Percentiles rank a stretch among this genome's conserved stretches.
These are phyloP conservation scores for Cryptococcus jaspeensis DNA, from an alignment of 1,284 basidiomycete genomes.

Conservation along the genomic window DNA sequence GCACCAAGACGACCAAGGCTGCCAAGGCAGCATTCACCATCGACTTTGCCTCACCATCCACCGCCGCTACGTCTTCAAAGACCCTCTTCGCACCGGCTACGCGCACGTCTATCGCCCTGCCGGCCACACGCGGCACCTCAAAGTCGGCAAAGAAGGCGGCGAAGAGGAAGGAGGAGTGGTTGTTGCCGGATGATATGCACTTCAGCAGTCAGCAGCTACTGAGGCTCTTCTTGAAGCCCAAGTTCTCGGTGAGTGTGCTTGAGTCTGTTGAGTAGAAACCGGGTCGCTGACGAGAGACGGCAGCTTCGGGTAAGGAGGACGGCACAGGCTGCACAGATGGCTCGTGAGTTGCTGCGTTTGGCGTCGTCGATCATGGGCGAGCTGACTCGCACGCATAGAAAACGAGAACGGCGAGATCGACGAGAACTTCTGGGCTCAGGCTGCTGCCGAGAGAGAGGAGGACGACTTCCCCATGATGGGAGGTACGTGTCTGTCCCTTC, in stretches of 20 bases:
- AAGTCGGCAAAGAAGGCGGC: constrained; percentile 44
- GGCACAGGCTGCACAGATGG: constrained; percentile 30
- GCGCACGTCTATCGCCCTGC: constrained; percentile 65
- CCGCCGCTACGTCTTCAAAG: constrained; percentile 60
- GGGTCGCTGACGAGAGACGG: neutral
- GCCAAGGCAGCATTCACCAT: constrained; percentile 88
- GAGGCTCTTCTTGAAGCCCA: constrained; percentile 91
- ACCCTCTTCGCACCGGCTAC: constrained; percentile 77
- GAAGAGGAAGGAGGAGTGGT: constrained; percentile 72
- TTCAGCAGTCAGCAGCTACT: constrained; percentile 88
- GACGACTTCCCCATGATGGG: constrained; percentile 57
- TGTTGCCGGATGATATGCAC: constrained; percentile 95
- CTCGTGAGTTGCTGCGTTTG: constrained; percentile 11
- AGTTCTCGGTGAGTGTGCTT: constrained; percentile 68
- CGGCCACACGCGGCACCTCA: constrained; percentile 46
- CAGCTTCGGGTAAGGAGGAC: constrained; percentile 79
- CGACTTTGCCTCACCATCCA: constrained; percentile 69
- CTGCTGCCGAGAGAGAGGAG: constrained; percentile 74
- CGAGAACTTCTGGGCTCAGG: constrained; percentile 92
- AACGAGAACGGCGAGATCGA: constrained; percentile 77
- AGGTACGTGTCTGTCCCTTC: constrained; percentile 52
- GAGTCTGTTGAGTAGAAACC: neutral
- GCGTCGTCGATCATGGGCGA: neutral
- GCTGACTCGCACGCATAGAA: constrained; percentile 3
- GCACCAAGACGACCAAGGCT: constrained; percentile 56